Evolutionary conservation across 2,329 filamentous ascomycete genomes (phyloP), one percentile per base, ranked within the genome.

Genomic region (Colletotrichum tropicicola): DNA sequence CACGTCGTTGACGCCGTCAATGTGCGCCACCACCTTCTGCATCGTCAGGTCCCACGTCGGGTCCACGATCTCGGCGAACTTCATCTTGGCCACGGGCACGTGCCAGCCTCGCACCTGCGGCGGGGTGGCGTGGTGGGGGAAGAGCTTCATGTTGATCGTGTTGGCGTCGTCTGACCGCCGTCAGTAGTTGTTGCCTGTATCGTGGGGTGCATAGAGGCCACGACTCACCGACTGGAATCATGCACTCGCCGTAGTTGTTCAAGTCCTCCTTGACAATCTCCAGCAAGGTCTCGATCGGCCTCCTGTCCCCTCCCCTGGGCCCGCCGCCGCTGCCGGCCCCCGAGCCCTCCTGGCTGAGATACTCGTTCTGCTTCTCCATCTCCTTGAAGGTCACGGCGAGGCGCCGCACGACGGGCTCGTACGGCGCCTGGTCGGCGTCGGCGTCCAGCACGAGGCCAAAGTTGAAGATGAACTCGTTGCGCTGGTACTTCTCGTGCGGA

Each of bases 391-490:
- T 89, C 67, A 91, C 86, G 2, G 95, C 96, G 53, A 98, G 84
- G 72, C 97, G 92, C 69, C 91, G 85, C 57, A 97, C 93, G 30
- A 98, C 92, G 68, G 90, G 90, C 77, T 94, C 93, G 76, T 93
- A 97, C 32, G 90, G 91, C 51, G 87, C 87, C 75, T 92, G 92
- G 73, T 97, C 92, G 57, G 82, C 80, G 54, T 85, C 83, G 48
- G 79, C 79, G 53, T 91, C 87, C 52, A 97, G 84, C 27, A 97
- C 91, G 45, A 98, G 83, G 64, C 93, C 94, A 74, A 98, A 97
- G 78, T 98, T 98, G 87, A 98, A 99, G 74, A 98, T 97, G 83
- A 98, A 98, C 78, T 97, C 93, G 79, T 97, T 97, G 63, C 96
- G 91, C 73, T 91, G 89, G 74, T 98, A 97, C 70, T 91, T 91